phyloP scores from a whole-genome alignment of 2,329 filamentous ascomycete species.

The Cucurbitaria berberidis region DNA sequence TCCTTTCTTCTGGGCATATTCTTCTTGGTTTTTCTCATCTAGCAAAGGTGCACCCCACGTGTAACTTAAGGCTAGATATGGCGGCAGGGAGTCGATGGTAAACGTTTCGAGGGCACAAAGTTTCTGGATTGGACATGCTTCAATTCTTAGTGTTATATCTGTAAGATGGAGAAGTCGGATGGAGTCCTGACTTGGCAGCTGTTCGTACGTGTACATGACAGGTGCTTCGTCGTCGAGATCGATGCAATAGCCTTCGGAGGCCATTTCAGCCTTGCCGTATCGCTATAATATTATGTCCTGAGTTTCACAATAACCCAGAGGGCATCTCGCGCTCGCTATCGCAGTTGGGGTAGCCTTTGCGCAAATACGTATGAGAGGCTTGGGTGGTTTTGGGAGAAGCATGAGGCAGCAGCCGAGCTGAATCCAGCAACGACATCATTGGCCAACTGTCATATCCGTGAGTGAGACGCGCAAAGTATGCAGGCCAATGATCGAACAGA shows the following conservation, averaged over 20 bases:
- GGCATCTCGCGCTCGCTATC: too few species aligned
- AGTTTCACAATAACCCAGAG: not conserved
- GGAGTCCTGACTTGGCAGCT: not conserved
- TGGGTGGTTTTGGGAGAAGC: too few species aligned
- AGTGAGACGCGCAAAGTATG: not conserved
- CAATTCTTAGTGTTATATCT: not conserved
- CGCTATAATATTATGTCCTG: not conserved
- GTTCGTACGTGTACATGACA: not conserved
- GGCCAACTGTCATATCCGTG: not conserved
- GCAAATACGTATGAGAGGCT: too few species aligned
- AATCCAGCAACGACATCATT: not conserved
- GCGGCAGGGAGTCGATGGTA: not conserved
- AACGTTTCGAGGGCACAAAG: not conserved
- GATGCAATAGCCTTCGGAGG: not conserved
- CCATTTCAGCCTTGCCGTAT: not conserved
- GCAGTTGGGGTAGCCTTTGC: too few species aligned
- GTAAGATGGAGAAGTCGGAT: not conserved
- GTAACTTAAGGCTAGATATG: not conserved
- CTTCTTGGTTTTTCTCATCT: not conserved
- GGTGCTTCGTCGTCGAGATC: not conserved
- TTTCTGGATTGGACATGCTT: not conserved
- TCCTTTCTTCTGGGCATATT: not conserved
- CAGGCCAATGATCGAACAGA: not conserved
- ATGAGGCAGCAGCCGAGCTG: not conserved
- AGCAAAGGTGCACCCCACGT: not conserved